Percentiles rank a stretch among this genome's conserved stretches.
These are phyloP conservation scores for Vishniacozyma victoriae DNA, from an alignment of 768 basidiomycete genomes.

Conservation along the genomic window DNA sequence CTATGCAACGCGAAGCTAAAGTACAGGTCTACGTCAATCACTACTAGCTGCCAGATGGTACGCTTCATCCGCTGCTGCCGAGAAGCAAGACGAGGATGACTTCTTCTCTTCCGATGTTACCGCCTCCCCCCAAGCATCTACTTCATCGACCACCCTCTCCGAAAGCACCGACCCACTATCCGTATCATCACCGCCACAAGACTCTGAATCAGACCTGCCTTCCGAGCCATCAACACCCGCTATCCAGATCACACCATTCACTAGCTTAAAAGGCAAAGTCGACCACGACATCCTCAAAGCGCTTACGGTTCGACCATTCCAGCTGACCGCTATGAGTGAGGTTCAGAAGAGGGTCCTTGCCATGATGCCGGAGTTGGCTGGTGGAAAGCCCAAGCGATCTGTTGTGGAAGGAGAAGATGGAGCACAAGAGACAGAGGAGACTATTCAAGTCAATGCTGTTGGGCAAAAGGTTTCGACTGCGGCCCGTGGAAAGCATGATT, in stretches of 20 bases:
- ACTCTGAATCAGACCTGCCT: neutral
- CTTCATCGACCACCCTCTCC: too few species aligned
- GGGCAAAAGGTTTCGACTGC: too few species aligned
- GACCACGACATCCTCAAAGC: constrained; percentile 53
- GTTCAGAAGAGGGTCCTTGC: constrained; percentile 76
- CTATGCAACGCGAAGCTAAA: too few species aligned
- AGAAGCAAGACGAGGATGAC: neutral
- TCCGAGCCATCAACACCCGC: neutral
- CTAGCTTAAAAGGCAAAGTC: constrained; percentile 44
- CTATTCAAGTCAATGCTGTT: too few species aligned
- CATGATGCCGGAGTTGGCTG: constrained; percentile 62
- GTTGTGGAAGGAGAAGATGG: constrained; percentile 19
- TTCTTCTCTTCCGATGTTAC: too few species aligned
- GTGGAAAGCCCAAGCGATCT: constrained; percentile 21
- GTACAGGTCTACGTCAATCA: too few species aligned
- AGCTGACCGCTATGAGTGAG: constrained; percentile 64
- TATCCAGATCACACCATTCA: constrained; percentile 38
- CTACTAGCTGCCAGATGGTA: neutral
- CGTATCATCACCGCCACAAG: too few species aligned
- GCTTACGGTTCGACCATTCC: constrained; percentile 61
- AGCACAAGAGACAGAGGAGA: constrained; percentile 6
- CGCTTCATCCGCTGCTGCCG: neutral
- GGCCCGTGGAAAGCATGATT: constrained; percentile 51
- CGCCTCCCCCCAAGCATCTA: too few species aligned
- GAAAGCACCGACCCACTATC: too few species aligned